phyloP scores from a whole-genome alignment of 1,139 yeast genomes.

The Geotrichum restrictum region DNA sequence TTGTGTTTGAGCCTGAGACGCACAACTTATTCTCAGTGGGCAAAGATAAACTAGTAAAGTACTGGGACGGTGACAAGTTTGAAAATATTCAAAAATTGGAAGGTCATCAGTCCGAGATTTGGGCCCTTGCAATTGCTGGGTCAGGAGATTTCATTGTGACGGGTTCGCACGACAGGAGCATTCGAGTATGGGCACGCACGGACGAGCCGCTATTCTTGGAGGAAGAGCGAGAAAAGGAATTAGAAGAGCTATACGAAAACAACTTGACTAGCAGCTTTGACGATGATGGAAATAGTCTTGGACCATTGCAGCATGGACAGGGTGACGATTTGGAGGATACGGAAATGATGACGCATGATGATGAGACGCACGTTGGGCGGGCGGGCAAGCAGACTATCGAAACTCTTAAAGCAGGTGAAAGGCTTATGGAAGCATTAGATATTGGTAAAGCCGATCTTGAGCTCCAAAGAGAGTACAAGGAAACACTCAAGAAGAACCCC shows the following conservation, averaged over 20 bases:
- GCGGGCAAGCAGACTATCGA: conserved; percentile 85
- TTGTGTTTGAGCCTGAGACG: conserved; percentile 72
- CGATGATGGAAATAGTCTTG: conserved; percentile 43
- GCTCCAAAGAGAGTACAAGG: conserved; percentile 50
- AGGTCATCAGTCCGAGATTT: conserved; percentile 84
- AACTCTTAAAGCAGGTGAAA: conserved; percentile 92
- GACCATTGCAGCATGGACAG: conserved; percentile 16
- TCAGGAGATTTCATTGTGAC: conserved; percentile 73
- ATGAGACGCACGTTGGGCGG: conserved; percentile 55
- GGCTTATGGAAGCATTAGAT: conserved; percentile 86
- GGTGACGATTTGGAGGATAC: conserved; percentile 30
- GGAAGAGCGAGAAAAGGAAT: conserved; percentile 92
- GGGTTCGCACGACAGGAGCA: conserved; percentile 91
- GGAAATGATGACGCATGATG: conserved; percentile 40
- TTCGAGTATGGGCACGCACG: conserved; percentile 86
- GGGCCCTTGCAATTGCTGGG: conserved; percentile 76
- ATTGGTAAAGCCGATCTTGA: conserved; percentile 70
- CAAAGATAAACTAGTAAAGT: conserved; percentile 83
- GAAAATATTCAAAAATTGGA: conserved; percentile 87
- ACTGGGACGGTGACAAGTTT: conserved; percentile 98
- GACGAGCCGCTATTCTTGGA: conserved; percentile 92
- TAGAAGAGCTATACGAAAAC: conserved; percentile 84
- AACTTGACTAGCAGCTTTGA: conserved; percentile 70
- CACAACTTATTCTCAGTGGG: conserved; percentile 89
- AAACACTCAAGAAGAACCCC: conserved; percentile 44